Evolutionary conservation across 257 asterid genomes (phyloP), one percentile per base, ranked within the genome.

Genomic region (Solanum lycopersicoides): DNA sequence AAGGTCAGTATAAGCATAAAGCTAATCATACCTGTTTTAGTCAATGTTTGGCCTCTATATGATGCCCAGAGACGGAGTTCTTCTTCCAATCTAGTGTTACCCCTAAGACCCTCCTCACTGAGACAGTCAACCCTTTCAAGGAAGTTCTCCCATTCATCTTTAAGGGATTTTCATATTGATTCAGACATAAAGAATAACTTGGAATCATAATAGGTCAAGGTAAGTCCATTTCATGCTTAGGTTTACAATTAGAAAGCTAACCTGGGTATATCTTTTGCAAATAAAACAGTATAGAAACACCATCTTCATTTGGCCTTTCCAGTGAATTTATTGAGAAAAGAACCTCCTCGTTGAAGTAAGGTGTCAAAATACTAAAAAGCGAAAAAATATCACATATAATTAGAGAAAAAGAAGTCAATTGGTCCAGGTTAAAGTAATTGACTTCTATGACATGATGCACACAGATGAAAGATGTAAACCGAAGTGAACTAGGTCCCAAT

Each of bases 11-110:
- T 25, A 44, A 68, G 85, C 41, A 35, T 35, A 53, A 79, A 23
- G 71, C 74, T 84, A 50, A 42, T 23, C 65, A 56, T 89, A 94
- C 99, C 99, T 37, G 99, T 96, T 93, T 92, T 95, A 87, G 99
- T 96, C 93, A 96, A 87, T 89, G 99, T 96, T 92, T 96, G 99
- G 87, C 99, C 99, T 91, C 98, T 93, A 86, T 96, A 96, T 82
- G 99, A 96, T 77, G 98, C 98, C 99, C 99, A 96, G 79, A 96
- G 88, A 73, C 99, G 98, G 68, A 96, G 92, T 79, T 96, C 97
- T 91, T 96, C 99, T 89, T 94, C 98, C 88, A 92, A 91, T 69
- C 87, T 86, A 14, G 87, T 18, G 87, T 93, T 90, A 69, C 91
- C 94, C 92, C 91, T 95, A 88, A 94, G 94, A 90, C 94, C 97